Conservation (phyloP, 2,329 filamentous ascomycete species). For the Scedosporium boydii region DNA sequence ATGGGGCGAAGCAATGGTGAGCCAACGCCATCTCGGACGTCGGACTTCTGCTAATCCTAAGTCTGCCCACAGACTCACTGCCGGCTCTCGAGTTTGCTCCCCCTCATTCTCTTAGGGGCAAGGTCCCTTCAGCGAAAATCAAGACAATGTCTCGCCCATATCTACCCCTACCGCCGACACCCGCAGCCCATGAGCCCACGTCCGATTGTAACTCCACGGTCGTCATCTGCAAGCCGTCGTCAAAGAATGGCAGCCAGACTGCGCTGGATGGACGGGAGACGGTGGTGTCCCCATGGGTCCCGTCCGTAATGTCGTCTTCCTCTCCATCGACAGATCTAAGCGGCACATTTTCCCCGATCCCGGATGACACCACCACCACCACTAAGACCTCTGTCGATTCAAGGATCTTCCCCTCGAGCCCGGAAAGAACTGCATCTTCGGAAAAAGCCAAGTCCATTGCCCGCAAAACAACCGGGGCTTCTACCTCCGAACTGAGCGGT, state of each 20-base stretch:
- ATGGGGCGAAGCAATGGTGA: conserved; percentile 5
- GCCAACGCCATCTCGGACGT: background rate
- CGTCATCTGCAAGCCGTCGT: conserved; percentile 2
- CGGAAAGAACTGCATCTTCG: background rate
- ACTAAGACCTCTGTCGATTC: conserved; percentile 26
- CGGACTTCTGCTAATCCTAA: background rate
- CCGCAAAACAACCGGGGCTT: background rate
- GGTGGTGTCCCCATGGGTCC: background rate
- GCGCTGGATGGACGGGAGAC: background rate
- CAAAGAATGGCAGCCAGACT: background rate
- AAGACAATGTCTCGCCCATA: background rate
- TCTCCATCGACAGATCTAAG: conserved; percentile 5
- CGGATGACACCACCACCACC: conserved; percentile 11
- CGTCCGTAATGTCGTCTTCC: background rate
- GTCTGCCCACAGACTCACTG: background rate
- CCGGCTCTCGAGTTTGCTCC: background rate
- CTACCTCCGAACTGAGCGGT: background rate
- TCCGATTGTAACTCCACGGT: conserved; percentile 4
- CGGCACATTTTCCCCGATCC: background rate
- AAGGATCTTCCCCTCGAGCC: conserved; percentile 12
- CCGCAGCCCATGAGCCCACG: background rate
- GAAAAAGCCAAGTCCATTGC: background rate
- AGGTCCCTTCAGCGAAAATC: background rate
- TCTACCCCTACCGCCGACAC: background rate
- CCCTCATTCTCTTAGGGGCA: background rate